Conservation (phyloP, 2,329 filamentous ascomycete genomes). For the Sphaerulina vaccinii region DNA sequence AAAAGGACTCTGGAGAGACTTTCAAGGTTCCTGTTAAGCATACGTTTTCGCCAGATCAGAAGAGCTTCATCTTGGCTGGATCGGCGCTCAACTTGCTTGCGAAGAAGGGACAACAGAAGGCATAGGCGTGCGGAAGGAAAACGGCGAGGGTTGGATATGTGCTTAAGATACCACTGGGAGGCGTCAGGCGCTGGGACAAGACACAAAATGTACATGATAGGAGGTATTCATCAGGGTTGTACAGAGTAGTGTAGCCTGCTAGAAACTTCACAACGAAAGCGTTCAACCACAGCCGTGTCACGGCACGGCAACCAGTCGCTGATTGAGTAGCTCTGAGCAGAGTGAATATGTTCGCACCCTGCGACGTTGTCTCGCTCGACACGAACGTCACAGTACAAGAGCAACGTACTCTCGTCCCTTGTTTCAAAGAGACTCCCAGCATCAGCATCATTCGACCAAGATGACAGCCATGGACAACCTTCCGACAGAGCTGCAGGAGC, state of each 20-base stretch:
- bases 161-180: conserved; percentile 5
- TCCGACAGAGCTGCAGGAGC: too few species aligned
- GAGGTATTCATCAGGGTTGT: background rate
- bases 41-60: conserved; percentile 85
- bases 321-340: too few species aligned
- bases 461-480: too few species aligned
- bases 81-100: conserved; percentile 90
- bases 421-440: too few species aligned
- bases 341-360: too few species aligned
- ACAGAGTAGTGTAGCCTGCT: conserved; percentile 31
- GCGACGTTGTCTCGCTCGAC: too few species aligned
- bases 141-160: background rate
- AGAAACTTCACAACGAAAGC: too few species aligned
- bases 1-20: conserved; percentile 57
- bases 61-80: conserved; percentile 85
- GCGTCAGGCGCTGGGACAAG: background rate
- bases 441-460: too few species aligned
- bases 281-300: too few species aligned
- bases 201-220: background rate
- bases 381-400: too few species aligned
- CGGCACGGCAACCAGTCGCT: too few species aligned
- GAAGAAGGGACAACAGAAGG: conserved; percentile 48
- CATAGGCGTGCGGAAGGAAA: background rate
- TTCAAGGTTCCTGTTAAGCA: conserved; percentile 76
- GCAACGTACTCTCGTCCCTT: too few species aligned